phyloP scores from a whole-genome alignment of 2,329 filamentous ascomycete species.

The Fusarium sp. region DNA sequence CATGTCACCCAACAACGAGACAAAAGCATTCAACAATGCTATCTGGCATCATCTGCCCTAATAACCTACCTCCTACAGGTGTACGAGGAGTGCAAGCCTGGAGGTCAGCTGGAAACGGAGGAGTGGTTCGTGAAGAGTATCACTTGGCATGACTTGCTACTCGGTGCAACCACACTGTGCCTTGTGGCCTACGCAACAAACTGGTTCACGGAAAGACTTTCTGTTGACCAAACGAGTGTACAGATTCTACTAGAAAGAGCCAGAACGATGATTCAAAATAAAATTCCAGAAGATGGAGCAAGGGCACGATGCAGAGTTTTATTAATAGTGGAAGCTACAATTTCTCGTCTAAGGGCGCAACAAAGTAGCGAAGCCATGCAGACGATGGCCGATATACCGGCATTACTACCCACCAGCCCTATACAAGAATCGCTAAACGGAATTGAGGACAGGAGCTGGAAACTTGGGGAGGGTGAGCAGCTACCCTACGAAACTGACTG shows the following conservation, averaged over 20 bases:
- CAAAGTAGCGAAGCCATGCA: not conserved
- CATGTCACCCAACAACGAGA: not conserved
- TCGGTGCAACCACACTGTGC: not conserved
- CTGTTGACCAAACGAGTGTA: not conserved
- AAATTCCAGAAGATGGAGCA: not conserved
- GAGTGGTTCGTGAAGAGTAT: conserved; percentile 5
- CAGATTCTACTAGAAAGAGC: not conserved
- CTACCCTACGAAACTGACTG: not conserved
- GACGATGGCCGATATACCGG: not conserved
- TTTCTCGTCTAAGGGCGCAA: not conserved
- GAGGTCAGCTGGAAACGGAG: not conserved
- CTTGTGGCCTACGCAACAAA: not conserved
- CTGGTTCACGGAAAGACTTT: fast-evolving
- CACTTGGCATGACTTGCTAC: not conserved
- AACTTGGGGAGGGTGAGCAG: not conserved
- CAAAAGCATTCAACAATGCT: not conserved
- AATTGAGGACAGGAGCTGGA: not conserved
- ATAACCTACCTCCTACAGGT: not conserved
- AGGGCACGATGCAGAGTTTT: not conserved
- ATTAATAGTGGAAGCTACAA: not conserved
- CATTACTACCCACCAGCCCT: not conserved
- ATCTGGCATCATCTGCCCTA: not conserved
- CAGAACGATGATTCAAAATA: not conserved
- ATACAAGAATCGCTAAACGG: not conserved
- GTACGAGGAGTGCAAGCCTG: not conserved